phyloP scores from a whole-genome alignment of 768 basidiomycete species.

The Leucocoprinus birnbaumii region DNA sequence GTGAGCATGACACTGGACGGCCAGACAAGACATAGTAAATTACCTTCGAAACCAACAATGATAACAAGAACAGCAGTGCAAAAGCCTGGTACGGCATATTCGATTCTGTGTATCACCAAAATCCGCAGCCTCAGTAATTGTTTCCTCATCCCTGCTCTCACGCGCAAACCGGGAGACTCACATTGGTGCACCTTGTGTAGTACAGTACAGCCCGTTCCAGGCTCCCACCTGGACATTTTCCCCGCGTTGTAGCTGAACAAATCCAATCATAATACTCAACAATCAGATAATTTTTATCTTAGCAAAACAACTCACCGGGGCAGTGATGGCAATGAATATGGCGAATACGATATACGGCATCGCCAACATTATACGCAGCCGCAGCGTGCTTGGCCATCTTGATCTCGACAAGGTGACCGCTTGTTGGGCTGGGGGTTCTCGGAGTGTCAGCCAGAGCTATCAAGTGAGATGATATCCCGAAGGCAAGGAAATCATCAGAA shows the following conservation, averaged over 20 bases:
- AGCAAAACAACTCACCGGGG: slow-evolving; percentile 27
- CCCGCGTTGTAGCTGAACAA: slow-evolving; percentile 15
- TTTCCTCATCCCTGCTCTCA: neutral
- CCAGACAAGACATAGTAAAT: neutral
- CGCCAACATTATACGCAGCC: slow-evolving; percentile 14
- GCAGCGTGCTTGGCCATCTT: slow-evolving; percentile 12
- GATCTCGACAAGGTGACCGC: slow-evolving; percentile 6
- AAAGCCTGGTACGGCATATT: slow-evolving; percentile 39
- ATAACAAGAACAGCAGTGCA: slow-evolving; percentile 36
- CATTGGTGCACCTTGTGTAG: slow-evolving; percentile 29
- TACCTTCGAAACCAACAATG: slow-evolving; percentile 46
- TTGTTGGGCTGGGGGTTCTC: slow-evolving; percentile 20
- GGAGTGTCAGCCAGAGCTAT: slow-evolving; percentile 24
- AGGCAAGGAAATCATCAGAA: slow-evolving; percentile 9
- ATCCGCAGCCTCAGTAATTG: neutral
- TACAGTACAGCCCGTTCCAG: slow-evolving; percentile 51
- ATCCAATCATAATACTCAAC: neutral
- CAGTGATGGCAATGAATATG: slow-evolving; percentile 34
- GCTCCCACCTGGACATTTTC: slow-evolving; percentile 22
- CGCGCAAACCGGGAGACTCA: slow-evolving; percentile 22
- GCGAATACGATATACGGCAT: slow-evolving; percentile 38
- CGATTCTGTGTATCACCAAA: slow-evolving; percentile 16
- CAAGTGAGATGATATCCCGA: neutral
- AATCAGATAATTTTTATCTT: neutral
- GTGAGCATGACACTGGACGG: neutral